Conservation (phyloP, 495 filamentous ascomycete genomes). For the Penicillium ochrochloron region DNA sequence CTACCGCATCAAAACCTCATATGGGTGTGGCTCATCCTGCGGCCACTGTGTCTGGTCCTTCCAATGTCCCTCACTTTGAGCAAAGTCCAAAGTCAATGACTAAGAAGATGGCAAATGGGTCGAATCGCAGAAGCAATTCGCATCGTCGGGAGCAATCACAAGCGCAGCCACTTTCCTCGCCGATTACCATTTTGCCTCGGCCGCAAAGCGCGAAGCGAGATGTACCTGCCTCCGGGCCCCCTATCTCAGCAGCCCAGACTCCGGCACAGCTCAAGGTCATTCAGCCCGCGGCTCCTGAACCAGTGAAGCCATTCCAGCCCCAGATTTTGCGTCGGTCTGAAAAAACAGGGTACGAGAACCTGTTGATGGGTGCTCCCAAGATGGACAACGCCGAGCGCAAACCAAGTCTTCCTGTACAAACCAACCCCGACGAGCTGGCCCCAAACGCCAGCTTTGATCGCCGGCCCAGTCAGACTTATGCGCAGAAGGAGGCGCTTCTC, state of each 20-base stretch:
- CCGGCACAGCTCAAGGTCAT: neutral
- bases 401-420: constrained; percentile 19
- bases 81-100: constrained; percentile 32
- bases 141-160: constrained; percentile 26
- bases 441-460: constrained; percentile 38
- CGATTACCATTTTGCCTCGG: constrained; percentile 51
- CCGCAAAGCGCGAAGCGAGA: constrained; percentile 45
- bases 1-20: constrained; percentile 16
- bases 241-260: constrained; percentile 22
- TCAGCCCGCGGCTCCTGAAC: constrained; percentile 31
- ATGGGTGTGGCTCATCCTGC: constrained; percentile 32
- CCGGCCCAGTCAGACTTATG: constrained; percentile 52
- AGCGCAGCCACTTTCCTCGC: constrained; percentile 38
- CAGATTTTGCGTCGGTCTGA: constrained; percentile 63
- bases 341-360: constrained; percentile 34
- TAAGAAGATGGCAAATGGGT: constrained; percentile 28
- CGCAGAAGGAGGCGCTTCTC: constrained; percentile 71
- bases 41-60: constrained; percentile 56
- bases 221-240: constrained; percentile 22
- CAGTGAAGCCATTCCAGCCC: constrained; percentile 59
- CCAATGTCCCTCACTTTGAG: constrained; percentile 56
- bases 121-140: constrained; percentile 30
- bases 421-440: constrained; percentile 10
- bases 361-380: constrained; percentile 21
- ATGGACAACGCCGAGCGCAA: constrained; percentile 20